A percentile compares a stretch with the other conserved stretches of the same genome.
These are phyloP conservation scores for Chlorella vulgaris DNA, from an alignment of 139 green algal species.

Conservation along the genomic window DNA sequence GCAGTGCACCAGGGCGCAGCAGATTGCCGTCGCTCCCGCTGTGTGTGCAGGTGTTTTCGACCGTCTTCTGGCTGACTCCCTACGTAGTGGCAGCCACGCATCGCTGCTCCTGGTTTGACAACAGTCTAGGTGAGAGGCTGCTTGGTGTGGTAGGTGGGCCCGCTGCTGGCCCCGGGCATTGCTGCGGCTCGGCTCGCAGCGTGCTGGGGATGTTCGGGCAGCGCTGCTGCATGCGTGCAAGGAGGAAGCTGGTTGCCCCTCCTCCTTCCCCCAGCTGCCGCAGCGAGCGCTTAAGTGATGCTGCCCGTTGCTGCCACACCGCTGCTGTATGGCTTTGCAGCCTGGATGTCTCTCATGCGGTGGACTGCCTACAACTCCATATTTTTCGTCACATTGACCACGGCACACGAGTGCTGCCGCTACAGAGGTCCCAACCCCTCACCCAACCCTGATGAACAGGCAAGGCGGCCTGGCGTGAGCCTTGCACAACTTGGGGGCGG, in stretches of 20 bases:
- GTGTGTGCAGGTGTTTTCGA: background rate
- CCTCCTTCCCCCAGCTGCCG: background rate
- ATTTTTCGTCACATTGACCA: background rate
- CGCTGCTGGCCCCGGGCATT: background rate
- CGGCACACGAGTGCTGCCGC: conserved; percentile 21
- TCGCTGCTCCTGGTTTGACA: conserved; percentile 9
- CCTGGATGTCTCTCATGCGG: background rate
- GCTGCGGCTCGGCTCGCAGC: background rate
- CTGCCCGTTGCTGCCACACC: background rate
- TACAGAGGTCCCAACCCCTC: conserved; percentile 1
- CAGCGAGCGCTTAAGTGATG: background rate
- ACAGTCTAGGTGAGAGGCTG: background rate
- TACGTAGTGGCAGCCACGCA: background rate
- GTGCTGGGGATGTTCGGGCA: no score
- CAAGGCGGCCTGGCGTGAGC: background rate
- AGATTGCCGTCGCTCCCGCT: no score
- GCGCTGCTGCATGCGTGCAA: no score
- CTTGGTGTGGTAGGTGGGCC: background rate
- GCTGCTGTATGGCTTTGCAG: background rate
- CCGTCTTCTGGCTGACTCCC: background rate
- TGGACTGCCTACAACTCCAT: conserved; percentile 12
- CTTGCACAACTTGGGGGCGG: background rate
- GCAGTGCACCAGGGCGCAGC: background rate
- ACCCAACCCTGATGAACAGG: conserved; percentile 15
- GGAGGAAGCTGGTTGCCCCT: background rate